These are phyloP conservation scores for Solanum chilense DNA, from an alignment of 257 asterid species.

Conservation along the genomic window DNA sequence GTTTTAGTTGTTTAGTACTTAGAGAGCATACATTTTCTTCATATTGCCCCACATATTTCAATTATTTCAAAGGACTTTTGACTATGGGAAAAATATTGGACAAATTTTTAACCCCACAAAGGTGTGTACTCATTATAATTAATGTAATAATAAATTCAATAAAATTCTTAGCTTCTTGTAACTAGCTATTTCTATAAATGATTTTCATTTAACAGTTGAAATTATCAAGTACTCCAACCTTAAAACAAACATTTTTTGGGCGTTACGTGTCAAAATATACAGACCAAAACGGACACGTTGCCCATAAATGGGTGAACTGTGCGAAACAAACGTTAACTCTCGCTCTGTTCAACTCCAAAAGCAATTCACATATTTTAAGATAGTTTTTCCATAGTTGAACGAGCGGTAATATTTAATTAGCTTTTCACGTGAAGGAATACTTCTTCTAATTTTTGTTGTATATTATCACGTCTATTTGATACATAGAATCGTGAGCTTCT, in stretches of 20 bases:
- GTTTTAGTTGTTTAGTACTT: conserved; percentile 21
- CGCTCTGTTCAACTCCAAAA: background rate
- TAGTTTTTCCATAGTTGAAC: background rate
- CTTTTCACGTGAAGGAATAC: no score
- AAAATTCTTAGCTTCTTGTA: background rate
- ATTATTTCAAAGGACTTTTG: conserved; percentile 33
- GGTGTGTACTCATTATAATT: background rate
- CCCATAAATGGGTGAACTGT: background rate
- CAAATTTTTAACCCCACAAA: background rate
- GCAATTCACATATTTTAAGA: background rate
- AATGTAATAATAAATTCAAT: background rate
- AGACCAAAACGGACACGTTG: background rate
- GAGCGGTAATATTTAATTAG: background rate
- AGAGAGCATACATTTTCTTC: conserved; percentile 3
- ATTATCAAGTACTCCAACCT: background rate
- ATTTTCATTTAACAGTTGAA: background rate
- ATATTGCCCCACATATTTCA: conserved; percentile 15
- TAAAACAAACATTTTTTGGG: background rate
- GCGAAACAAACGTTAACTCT: background rate
- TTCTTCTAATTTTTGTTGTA: no score
- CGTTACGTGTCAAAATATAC: no score
- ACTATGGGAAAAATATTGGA: conserved; percentile 10
- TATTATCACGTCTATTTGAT: background rate
- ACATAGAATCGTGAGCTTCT: background rate
- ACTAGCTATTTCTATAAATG: background rate